Evolutionary conservation across 306 rosid genomes (phyloP), one percentile per base, ranked within the genome.

Genomic region (Arachis hypogaea): DNA sequence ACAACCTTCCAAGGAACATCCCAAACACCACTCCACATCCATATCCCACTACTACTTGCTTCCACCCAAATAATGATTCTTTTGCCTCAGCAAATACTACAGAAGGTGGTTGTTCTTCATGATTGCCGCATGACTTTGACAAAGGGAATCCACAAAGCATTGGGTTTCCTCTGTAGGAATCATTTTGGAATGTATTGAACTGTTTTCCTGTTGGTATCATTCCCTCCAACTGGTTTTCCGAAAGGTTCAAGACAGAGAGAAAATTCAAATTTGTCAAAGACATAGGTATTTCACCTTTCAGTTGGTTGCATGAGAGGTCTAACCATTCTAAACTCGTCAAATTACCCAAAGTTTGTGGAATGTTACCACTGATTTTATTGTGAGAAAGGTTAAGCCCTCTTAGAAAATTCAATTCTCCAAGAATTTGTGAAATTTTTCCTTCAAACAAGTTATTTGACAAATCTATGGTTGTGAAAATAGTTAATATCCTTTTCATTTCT

Each of bases 131-230:
- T 9, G 57, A 51, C 45, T 49, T 52, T 7, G 73, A 66, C 51
- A 82, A 44, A 0, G 83, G 85, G 2, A 30, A 14, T 40, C 85
- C 87, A 33, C 81, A 82, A 0, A 86, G 67, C 38, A 56, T 65
- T 0, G 4, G 9, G 33, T 86, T 80, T 7, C 83, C 85, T 0
- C 7, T 9, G 3, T 74, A 86, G 0, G 87, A 86, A 9, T 10
- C 60, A 2, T 28, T 75, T 7, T 1, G 54, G 61, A 80, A 83
- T 43, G 87, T 80, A 10, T 72, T 6, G 30, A 86, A 86, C 5
- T 86, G 87, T 29, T 12, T 8, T 5, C 89, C 82, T 6, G 2
- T 59, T 6, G 87, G 89, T 38, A 86, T 83, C 2, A 7, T 22
- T 10, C 83, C 84, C 4, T 7, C 69, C 0, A 84, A 46, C 2